phyloP scores from a whole-genome alignment of 495 filamentous ascomycete species.

The Aspergillus kassunensis region DNA sequence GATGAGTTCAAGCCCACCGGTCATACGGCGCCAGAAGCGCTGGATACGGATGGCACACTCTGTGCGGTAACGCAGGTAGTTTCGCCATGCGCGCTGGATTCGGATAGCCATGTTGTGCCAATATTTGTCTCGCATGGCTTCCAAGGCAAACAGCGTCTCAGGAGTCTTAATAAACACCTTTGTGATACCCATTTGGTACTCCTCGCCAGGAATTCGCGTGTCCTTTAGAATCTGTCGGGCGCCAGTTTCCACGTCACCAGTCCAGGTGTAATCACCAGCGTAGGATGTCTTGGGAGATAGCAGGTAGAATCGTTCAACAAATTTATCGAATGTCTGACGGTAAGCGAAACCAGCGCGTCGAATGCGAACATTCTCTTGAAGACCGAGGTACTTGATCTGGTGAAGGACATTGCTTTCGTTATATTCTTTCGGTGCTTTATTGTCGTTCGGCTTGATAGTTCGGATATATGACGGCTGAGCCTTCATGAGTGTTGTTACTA shows the following conservation, averaged over 20 bases:
- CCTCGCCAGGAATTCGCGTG: slow-evolving; percentile 87
- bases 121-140: slow-evolving; percentile 95
- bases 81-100: slow-evolving; percentile 96
- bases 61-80: slow-evolving; percentile 85
- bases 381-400: slow-evolving; percentile 98
- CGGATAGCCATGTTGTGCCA: slow-evolving; percentile 99
- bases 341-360: slow-evolving; percentile 95
- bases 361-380: slow-evolving; percentile 98
- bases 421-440: slow-evolving; percentile 91
- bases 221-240: slow-evolving; percentile 95
- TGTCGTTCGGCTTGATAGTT: slow-evolving; percentile 99
- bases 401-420: slow-evolving; percentile 88
- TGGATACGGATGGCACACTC: slow-evolving; percentile 95
- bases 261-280: slow-evolving; percentile 96
- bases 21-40: slow-evolving; percentile 88
- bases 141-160: slow-evolving; percentile 93
- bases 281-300: slow-evolving; percentile 93
- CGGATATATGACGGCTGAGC: slow-evolving; percentile 95
- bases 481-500: slow-evolving; percentile 96
- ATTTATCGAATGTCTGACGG: slow-evolving; percentile 96
- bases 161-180: slow-evolving; percentile 99
- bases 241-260: slow-evolving; percentile 76
- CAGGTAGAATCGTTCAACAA: slow-evolving; percentile 95
- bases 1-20: slow-evolving; percentile 80
- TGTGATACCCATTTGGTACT: slow-evolving; percentile 94